phyloP scores from a whole-genome alignment of 495 filamentous ascomycete genomes.

The Lasiosphaeria hispida region DNA sequence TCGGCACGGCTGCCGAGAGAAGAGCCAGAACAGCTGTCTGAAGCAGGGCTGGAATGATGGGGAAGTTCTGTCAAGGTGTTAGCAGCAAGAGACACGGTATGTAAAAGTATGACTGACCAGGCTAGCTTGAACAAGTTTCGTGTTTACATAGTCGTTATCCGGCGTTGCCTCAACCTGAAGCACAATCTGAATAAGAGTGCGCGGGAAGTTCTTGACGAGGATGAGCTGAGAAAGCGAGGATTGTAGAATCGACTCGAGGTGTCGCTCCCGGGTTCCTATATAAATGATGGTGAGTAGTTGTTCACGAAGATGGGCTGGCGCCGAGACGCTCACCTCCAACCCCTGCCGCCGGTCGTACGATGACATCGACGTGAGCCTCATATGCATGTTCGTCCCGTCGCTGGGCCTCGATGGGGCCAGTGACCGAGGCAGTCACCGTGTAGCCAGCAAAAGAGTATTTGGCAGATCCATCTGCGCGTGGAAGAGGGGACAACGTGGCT shows the following conservation, averaged over 20 bases:
- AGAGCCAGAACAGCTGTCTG: slow-evolving; percentile 73
- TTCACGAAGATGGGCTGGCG: slow-evolving; percentile 31
- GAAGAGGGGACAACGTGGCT: slow-evolving; percentile 56
- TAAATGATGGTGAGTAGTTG: slow-evolving; percentile 38
- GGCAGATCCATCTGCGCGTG: slow-evolving; percentile 83
- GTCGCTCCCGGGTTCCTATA: slow-evolving; percentile 65
- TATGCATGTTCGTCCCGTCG: slow-evolving; percentile 84
- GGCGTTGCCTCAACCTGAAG: slow-evolving; percentile 60
- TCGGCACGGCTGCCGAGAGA: slow-evolving; percentile 70
- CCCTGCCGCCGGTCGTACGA: slow-evolving; percentile 79
- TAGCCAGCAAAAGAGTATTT: slow-evolving; percentile 76
- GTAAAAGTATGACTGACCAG: slow-evolving; percentile 36
- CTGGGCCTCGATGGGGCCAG: slow-evolving; percentile 87
- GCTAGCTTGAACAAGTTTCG: slow-evolving; percentile 49
- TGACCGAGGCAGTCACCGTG: slow-evolving; percentile 78
- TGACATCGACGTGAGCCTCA: slow-evolving; percentile 86
- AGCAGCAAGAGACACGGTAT: background rate
- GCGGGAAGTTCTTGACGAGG: slow-evolving; percentile 64
- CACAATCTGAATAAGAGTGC: slow-evolving; percentile 64
- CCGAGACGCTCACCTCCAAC: slow-evolving; percentile 66
- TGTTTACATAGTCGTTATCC: slow-evolving; percentile 53
- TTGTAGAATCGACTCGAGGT: slow-evolving; percentile 68
- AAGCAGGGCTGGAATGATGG: slow-evolving; percentile 70
- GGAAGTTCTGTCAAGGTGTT: slow-evolving; percentile 57
- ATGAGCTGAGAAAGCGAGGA: slow-evolving; percentile 67